Percentiles rank a stretch among this genome's conserved stretches.
Conservation (phyloP, 306 rosid genomes). For the Sicyos baderoa region DNA sequence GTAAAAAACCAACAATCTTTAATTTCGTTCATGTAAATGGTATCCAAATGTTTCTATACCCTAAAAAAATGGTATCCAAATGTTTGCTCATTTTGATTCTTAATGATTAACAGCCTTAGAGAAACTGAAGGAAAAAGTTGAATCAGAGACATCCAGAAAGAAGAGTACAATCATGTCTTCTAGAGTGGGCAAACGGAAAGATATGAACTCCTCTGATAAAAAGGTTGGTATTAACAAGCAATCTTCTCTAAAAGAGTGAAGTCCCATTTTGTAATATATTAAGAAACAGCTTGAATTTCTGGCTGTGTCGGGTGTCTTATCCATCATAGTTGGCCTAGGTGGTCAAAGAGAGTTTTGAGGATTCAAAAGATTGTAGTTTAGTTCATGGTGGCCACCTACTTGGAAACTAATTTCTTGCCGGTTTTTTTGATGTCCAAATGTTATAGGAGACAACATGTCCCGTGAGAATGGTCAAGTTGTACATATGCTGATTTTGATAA, state of each 20-base stretch:
- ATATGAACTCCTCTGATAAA: constrained; percentile 13
- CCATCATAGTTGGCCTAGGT: no score
- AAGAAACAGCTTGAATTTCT: neutral
- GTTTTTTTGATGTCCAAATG: no score
- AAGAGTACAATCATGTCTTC: constrained; percentile 38
- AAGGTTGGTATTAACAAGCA: constrained; percentile 18
- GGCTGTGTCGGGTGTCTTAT: neutral
- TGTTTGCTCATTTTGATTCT: neutral
- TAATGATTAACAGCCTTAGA: constrained; percentile 43
- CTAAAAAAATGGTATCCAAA: neutral
- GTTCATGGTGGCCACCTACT: no score
- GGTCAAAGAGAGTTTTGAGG: no score
- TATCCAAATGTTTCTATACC: neutral
- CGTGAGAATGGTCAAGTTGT: no score
- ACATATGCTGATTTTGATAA: no score
- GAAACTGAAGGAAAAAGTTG: constrained; percentile 51
- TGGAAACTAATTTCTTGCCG: no score
- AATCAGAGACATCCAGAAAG: constrained; percentile 44
- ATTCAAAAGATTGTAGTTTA: no score
- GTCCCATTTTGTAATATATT: neutral
- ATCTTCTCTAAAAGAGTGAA: neutral
- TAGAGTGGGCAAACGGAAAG: constrained; percentile 22
- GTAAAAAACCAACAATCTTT: neutral
- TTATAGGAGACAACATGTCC: no score
- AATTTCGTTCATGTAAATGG: neutral